Base-by-base conservation (phyloP, 768 basidiomycete species). In the Kockovaella imperatae region DNA sequence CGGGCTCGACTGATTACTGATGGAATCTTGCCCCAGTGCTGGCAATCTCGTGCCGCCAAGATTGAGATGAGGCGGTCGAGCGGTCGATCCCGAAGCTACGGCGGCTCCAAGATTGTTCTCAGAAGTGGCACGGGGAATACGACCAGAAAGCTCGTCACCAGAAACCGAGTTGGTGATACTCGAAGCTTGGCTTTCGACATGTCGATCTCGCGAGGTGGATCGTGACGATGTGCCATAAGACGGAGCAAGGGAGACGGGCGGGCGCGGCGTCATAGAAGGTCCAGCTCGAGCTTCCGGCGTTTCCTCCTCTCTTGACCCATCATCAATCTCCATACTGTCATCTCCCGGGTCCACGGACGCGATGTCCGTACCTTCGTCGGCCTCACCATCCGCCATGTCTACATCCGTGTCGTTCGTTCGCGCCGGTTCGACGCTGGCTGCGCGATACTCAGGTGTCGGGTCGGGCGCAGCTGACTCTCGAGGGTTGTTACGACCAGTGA, bases 351-450 rank as follows among this genome's bases (percentile, higher is more conserved):
- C 60, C 3, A 51, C 39, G 3, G 55, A 59, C 4, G 54, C 48
- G 0, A 84, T 83, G 71, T 87, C 85, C 0, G 83, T 83, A 49
- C 84, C 82, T 0, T 39, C 72, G 68, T 74, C 49, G 21, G 35
- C 28, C 45, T 67, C 64, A 2, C 47, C 60, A 52, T 67, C 65
- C 28, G 65, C 65, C 62, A 63, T 63, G 45, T 64, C 63, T 15
- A 64, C 65, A 42, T 62, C 65, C 23, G 60, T 62, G 36, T 68
- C 65, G n/a, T 44, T 50, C 24, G 42, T 45, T 36, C 50, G 36
- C 45, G 48, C 38, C 35, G 21, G 24, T 29, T 28, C n/a, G 13
- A 26, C 25, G n/a, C n/a, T n/a, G n/a, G n/a, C 15, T 34, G 31
- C 17, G 14, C 24, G 3, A 18, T 24, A n/a, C 20, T 15, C n/a